Evolutionary conservation across 2,329 filamentous ascomycete species (phyloP).

Genomic region (Nigrospora oryzae): DNA sequence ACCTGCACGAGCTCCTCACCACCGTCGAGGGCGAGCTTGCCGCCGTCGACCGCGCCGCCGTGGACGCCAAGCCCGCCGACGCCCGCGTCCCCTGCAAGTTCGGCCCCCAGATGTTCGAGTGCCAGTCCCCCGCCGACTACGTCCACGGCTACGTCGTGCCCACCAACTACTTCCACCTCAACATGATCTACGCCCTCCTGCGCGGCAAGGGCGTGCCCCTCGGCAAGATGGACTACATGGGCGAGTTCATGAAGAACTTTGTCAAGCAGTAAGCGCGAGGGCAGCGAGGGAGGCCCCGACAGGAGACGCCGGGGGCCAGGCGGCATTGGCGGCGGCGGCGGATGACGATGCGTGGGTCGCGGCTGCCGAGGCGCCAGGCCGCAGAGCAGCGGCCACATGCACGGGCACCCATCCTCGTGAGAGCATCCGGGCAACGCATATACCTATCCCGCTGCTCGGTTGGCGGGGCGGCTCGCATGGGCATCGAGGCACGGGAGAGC

Average conservation of each 20-base stretch:
- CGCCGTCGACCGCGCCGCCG: conserved; percentile 13
- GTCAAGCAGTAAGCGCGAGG: no score
- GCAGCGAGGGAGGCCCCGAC: no score
- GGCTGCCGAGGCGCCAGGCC: no score
- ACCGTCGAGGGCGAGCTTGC: conserved; percentile 16
- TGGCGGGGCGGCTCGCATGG: no score
- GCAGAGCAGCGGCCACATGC: no score
- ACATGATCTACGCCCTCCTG: conserved; percentile 49
- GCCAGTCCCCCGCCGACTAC: conserved; percentile 26
- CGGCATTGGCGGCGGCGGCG: no score
- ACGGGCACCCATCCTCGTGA: no score
- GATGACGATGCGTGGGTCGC: no score
- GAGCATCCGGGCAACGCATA: no score
- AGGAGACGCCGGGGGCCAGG: no score
- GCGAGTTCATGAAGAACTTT: conserved; percentile 3
- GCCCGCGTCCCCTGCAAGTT: conserved; percentile 20
- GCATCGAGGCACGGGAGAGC: no score
- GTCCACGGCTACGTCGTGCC: conserved; percentile 39
- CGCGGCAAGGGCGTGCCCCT: conserved; percentile 50
- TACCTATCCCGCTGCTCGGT: no score
- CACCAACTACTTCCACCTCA: conserved; percentile 55
- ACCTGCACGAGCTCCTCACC: conserved; percentile 23
- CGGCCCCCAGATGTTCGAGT: conserved; percentile 17
- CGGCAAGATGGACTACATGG: conserved; percentile 46
- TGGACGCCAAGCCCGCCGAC: conserved; percentile 20